Conservation (phyloP, 2,329 filamentous ascomycete species). For the Hymenoscyphus fructigenus region DNA sequence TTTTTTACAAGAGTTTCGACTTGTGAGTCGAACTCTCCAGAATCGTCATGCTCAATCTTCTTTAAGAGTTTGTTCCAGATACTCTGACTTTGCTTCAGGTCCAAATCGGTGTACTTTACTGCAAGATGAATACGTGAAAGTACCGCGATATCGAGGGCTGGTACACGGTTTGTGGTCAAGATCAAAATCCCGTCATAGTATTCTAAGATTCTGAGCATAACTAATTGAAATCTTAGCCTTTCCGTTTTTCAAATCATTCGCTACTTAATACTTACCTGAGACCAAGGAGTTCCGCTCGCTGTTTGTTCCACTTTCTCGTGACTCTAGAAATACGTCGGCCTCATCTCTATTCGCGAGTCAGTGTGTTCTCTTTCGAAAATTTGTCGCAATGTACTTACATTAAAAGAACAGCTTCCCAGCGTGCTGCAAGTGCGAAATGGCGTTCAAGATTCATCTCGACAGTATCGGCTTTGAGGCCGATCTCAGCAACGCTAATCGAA, state of each 20-base stretch:
- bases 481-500: background rate
- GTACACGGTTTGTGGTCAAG: slow-evolving; percentile 25
- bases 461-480: background rate
- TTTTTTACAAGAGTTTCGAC: too few relatives aligned
- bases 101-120: background rate
- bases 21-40: background rate
- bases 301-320: background rate
- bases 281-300: background rate
- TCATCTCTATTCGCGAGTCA: background rate
- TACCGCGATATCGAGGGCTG: slow-evolving; percentile 11
- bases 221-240: slow-evolving; percentile 40
- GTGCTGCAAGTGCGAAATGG: background rate
- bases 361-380: background rate
- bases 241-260: background rate
- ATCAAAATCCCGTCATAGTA: slow-evolving; percentile 30
- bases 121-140: slow-evolving; percentile 11
- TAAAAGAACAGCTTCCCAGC: background rate
- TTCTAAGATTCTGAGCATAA: slow-evolving; percentile 30
- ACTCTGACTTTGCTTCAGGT: background rate
- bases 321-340: background rate
- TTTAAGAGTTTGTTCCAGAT: background rate
- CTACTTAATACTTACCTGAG: background rate
- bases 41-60: background rate
- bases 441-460: background rate
- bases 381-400: background rate